phyloP scores from a whole-genome alignment of 2,329 filamentous ascomycete species.

The Daldinia sp. region DNA sequence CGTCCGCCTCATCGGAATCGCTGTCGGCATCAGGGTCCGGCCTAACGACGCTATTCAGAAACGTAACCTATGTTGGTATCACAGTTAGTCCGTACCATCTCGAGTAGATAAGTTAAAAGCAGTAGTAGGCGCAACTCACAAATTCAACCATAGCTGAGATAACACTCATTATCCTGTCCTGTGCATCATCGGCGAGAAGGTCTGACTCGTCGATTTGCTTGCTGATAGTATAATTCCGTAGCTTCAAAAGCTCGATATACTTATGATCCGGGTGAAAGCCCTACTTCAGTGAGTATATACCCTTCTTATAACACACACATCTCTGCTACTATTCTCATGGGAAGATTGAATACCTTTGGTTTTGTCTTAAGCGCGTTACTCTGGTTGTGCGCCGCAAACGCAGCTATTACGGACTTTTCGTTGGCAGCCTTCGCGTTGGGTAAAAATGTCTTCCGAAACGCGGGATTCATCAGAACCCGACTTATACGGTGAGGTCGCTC shows the following conservation, averaged over 20 bases:
- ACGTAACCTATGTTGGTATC: conserved; percentile 67
- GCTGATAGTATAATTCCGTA: conserved; percentile 82
- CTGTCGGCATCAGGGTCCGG: conserved; percentile 69
- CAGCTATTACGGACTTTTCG: conserved; percentile 66
- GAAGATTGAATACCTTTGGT: conserved; percentile 74
- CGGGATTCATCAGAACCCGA: conserved; percentile 69
- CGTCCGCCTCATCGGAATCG: conserved; percentile 51
- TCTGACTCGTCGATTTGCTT: conserved; percentile 74
- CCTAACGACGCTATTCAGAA: conserved; percentile 79
- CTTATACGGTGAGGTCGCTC: conserved; percentile 77
- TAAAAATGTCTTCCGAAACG: conserved; percentile 75
- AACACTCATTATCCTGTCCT: conserved; percentile 73
- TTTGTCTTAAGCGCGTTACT: conserved; percentile 84
- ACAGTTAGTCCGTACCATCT: neutral
- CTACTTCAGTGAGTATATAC: conserved; percentile 56
- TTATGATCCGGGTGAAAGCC: conserved; percentile 80
- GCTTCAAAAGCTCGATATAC: conserved; percentile 83
- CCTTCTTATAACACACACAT: neutral
- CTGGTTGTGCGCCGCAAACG: conserved; percentile 77
- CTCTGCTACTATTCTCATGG: neutral
- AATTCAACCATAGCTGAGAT: conserved; percentile 80
- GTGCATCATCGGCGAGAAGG: conserved; percentile 70
- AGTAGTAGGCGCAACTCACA: conserved; percentile 71
- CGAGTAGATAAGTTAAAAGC: conserved; percentile 23
- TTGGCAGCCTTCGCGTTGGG: conserved; percentile 63